A percentile compares a stretch with the other conserved stretches of the same genome.
Conservation (phyloP, 345 rosid genomes). For the Eucalyptus tenuipes region DNA sequence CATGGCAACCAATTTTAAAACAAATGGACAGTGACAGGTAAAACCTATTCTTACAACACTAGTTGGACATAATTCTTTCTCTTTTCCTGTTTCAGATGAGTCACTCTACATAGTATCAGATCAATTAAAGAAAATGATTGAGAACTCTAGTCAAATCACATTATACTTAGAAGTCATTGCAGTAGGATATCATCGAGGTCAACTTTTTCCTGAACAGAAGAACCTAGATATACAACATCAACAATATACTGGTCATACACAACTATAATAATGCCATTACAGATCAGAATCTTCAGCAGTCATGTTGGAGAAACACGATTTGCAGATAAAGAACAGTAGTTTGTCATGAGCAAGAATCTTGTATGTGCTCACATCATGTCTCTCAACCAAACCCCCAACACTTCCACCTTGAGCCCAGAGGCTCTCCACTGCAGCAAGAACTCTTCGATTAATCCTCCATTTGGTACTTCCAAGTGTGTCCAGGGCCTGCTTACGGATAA, state of each 20-base stretch:
- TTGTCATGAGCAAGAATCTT: neutral
- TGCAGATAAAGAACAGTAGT: neutral
- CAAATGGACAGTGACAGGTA: neutral
- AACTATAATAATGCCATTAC: neutral
- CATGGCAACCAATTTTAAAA: neutral
- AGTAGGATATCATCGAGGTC: neutral
- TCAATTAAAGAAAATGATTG: neutral
- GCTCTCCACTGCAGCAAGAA: conserved; percentile 67
- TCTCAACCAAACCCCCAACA: conserved; percentile 79
- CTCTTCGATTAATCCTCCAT: conserved; percentile 80
- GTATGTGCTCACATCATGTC: conserved; percentile 59
- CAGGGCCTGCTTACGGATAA: conserved; percentile 46
- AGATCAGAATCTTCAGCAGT: neutral
- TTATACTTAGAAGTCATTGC: neutral
- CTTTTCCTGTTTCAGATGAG: neutral
- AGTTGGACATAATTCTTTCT: neutral
- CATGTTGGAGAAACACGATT: neutral
- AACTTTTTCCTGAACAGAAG: neutral
- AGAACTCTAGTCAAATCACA: neutral
- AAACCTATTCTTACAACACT: neutral
- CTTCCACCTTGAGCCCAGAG: conserved; percentile 90
- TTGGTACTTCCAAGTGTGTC: conserved; percentile 93
- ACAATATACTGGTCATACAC: neutral
- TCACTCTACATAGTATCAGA: neutral
- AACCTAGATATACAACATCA: neutral